Conservation (phyloP, 768 basidiomycete species). For the Serendipita indica region DNA sequence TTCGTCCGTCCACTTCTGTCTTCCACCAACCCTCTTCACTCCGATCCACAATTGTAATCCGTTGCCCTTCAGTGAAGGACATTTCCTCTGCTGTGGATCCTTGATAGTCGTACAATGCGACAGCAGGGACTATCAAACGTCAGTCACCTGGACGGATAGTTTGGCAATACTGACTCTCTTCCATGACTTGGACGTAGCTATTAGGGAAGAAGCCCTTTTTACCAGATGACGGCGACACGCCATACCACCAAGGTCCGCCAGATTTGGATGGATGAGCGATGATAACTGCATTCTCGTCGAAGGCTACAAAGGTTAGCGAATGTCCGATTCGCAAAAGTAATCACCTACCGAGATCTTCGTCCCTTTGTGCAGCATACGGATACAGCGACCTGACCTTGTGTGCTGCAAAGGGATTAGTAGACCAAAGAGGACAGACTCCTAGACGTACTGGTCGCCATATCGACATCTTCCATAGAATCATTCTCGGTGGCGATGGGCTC, state of each 20-base stretch:
- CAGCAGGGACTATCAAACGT: constrained; percentile 43
- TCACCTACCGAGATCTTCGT: constrained; percentile 71
- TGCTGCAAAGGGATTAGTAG: constrained; percentile 40
- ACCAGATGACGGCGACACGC: constrained; percentile 46
- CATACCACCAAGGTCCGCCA: constrained; percentile 89
- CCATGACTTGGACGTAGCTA: constrained; percentile 65
- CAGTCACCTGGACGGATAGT: constrained; percentile 10
- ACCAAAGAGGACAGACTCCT: background rate
- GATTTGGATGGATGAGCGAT: constrained; percentile 74
- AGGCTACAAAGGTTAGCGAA: constrained; percentile 33
- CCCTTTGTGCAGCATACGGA: constrained; percentile 69
- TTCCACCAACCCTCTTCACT: constrained; percentile 93
- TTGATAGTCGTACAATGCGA: constrained; percentile 65
- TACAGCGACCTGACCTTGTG: constrained; percentile 68
- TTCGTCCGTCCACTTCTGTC: constrained; percentile 68
- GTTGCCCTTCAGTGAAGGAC: constrained; percentile 71
- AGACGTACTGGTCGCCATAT: constrained; percentile 34
- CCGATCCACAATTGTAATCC: constrained; percentile 62
- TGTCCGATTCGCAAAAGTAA: background rate
- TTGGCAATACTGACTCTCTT: constrained; percentile 32
- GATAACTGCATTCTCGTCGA: constrained; percentile 65
- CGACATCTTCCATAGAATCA: constrained; percentile 59
- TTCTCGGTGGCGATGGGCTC: constrained; percentile 29
- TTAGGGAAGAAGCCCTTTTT: constrained; percentile 81
- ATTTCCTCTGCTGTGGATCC: constrained; percentile 64